Percentiles rank a stretch among this genome's conserved stretches.
phyloP scores from a whole-genome alignment of 352 stramenopile species.

The Phytophthora syringae region DNA sequence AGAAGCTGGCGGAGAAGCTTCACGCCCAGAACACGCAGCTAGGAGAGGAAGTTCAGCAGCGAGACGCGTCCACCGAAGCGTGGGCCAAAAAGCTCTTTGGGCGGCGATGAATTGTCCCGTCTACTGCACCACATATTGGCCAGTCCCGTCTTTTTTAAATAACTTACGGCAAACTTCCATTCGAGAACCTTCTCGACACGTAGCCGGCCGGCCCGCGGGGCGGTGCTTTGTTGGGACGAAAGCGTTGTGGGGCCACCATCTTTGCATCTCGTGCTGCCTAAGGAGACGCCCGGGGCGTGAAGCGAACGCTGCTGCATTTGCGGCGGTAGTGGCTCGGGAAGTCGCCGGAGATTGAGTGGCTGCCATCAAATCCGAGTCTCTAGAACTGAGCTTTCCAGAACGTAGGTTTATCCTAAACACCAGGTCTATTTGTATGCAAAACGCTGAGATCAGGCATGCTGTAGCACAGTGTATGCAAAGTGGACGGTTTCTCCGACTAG shows the following conservation, averaged over 20 bases:
- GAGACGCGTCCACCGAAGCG: conserved; percentile 30
- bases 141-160: no score
- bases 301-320: no score
- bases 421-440: not conserved
- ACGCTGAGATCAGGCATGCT: not conserved
- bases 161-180: no score
- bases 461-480: conserved; percentile 10
- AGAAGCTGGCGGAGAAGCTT: conserved; percentile 25
- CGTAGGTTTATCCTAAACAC: not conserved
- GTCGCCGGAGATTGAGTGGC: conserved; percentile 22
- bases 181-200: conserved; percentile 41
- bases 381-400: not conserved
- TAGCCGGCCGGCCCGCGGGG: no score
- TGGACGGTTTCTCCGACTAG: conserved; percentile 10
- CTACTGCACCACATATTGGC: conserved; percentile 17
- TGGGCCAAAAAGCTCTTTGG: conserved; percentile 36
- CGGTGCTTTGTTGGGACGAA: no score
- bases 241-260: no score
- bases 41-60: conserved; percentile 30
- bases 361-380: not conserved
- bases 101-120: conserved; percentile 3
- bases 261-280: no score
- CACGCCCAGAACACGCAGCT: conserved; percentile 38
- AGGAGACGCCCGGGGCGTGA: no score
- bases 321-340: no score